phyloP scores from a whole-genome alignment of 768 basidiomycete species.

The Rhodosporidiobolus sp. region DNA sequence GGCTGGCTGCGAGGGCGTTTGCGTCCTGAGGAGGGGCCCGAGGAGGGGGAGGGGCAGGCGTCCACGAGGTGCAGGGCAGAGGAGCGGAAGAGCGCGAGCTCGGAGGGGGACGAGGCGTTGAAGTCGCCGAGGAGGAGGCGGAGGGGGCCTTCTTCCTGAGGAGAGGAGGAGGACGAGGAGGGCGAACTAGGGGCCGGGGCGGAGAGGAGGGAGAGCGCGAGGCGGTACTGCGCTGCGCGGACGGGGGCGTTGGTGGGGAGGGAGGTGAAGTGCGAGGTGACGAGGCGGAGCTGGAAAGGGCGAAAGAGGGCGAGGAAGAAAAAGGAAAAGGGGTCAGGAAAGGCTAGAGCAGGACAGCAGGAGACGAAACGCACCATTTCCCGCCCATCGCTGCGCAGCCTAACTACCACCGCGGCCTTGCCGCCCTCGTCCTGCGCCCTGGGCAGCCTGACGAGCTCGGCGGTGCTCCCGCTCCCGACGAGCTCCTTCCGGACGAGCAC shows the following conservation, averaged over 20 bases:
- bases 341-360: neutral
- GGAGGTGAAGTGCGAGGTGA: slow-evolving; percentile 37
- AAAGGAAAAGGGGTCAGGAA: neutral
- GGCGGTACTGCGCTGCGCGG: slow-evolving; percentile 20
- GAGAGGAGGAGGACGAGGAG: neutral
- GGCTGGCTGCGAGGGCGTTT: neutral
- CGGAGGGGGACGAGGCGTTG: slow-evolving; percentile 22
- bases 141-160: neutral
- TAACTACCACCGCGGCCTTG: slow-evolving; percentile 8
- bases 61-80: neutral
- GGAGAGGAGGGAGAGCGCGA: neutral
- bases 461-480: neutral
- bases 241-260: slow-evolving; percentile 22
- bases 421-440: slow-evolving; percentile 24
- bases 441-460: slow-evolving; percentile 2
- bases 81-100: slow-evolving; percentile 19
- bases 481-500: slow-evolving; percentile 10
- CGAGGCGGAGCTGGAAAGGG: slow-evolving; percentile 11
- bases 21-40: neutral
- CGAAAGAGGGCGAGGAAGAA: neutral
- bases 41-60: neutral
- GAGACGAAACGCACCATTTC: neutral
- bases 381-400: neutral
- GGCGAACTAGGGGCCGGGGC: neutral
- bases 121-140: slow-evolving; percentile 29